phyloP scores from a whole-genome alignment of 2,329 filamentous ascomycete species.

The Talaromyces albobiverticillius region DNA sequence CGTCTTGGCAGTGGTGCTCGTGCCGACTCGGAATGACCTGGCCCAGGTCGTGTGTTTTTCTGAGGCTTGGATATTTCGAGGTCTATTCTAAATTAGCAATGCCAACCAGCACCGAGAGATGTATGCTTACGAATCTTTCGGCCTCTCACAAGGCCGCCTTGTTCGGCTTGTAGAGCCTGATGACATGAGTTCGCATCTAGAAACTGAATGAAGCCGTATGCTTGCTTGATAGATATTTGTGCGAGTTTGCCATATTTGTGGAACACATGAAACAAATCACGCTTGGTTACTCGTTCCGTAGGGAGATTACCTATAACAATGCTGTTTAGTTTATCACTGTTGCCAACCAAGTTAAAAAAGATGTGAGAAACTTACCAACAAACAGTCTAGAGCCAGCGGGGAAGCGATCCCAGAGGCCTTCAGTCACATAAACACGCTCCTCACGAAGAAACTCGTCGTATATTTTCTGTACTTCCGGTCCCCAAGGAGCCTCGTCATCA shows the following conservation, averaged over 20 bases:
- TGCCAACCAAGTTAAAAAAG: not conserved
- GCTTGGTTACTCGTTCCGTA: constrained; percentile 88
- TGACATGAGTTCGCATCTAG: constrained; percentile 72
- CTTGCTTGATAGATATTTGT: constrained; percentile 94
- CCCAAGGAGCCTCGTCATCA: constrained; percentile 46
- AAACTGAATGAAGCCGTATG: constrained; percentile 96
- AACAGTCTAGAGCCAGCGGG: constrained; percentile 48
- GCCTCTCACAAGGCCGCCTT: constrained; percentile 79
- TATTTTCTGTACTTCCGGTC: constrained; percentile 47
- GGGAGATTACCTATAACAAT: constrained; percentile 72
- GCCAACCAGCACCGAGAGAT: not conserved
- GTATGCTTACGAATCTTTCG: constrained; percentile 79
- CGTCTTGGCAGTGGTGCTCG: constrained; percentile 46
- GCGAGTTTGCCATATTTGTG: constrained; percentile 80
- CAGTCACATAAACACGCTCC: constrained; percentile 51
- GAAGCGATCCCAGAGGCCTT: constrained; percentile 52
- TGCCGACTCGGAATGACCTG: constrained; percentile 36
- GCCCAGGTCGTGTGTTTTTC: constrained; percentile 65
- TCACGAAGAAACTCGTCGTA: constrained; percentile 52
- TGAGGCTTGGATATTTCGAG: constrained; percentile 87
- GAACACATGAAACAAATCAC: constrained; percentile 90
- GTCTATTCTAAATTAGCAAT: constrained; percentile 51
- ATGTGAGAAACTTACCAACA: constrained; percentile 39
- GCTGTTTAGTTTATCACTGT: not conserved
- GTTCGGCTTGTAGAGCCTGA: constrained; percentile 71